Base-by-base conservation (phyloP, 192 early-diverging fungal genomes). In the Coemansia javaensis region DNA sequence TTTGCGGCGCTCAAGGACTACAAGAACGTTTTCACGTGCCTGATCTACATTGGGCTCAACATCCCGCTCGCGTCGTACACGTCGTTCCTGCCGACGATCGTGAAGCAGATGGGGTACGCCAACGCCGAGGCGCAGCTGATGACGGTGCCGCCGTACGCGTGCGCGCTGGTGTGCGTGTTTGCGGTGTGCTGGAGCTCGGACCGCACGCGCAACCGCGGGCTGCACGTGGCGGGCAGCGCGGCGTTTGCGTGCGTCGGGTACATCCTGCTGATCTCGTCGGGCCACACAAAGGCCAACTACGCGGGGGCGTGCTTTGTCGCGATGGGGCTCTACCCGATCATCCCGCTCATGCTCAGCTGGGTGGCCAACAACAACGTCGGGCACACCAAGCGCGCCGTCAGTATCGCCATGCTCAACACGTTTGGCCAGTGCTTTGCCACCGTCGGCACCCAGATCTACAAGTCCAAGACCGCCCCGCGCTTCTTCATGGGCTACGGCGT, bases 401-500 rank as follows among this genome's bases (percentile, higher is more conserved):
- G 82, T 10, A 68, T 77, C 9, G 86, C 85, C 37, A 71, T 83
- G 41, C 71, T 84, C 32, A 82, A 85, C 44, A 77, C 76, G 2
- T 77, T 82, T 48, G 86, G 82, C 27, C 87, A 90, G 57, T 67
- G 84, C 48, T 84, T 85, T 63, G 88, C 85, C 24, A 79, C 80
- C 12, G 77, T 90, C 23, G 84, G 79, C 35, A 82, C 83, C 1
- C 86, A 88, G 38, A 81, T 90, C 6, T 90, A 87, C 67, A 79
- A 84, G 43, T 44, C 66, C 15, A 50, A 66, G 3, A 85, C 86
- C 21, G 81, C 71, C 0, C 78, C 78, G 15, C 53, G 75, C 31
- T 87, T 81, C 50, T 64, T 66, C 44, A 68, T 60, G 61, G 67
- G 77, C 24, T 72, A 78, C 28, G 54, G 66, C 17, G 46, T 78